A percentile compares a stretch with the other conserved stretches of the same genome.
These are phyloP conservation scores for Pleurozium schreberi DNA, from an alignment of 225 moss, liverwort and hornwort species.

Conservation along the genomic window DNA sequence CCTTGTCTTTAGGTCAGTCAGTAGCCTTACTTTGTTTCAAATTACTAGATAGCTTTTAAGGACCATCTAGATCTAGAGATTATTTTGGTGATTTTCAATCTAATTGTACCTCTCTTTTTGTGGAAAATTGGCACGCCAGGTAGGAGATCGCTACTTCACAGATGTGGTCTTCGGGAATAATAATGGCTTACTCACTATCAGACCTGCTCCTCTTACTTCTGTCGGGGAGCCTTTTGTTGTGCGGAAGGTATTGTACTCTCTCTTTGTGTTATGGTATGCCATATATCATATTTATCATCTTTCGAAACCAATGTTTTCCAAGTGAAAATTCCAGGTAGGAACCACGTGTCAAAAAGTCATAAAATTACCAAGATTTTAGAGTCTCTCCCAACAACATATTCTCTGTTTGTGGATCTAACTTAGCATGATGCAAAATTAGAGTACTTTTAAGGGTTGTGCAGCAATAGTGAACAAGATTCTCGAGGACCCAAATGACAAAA, in stretches of 20 bases:
- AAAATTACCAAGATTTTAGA: not conserved
- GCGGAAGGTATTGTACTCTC: conserved; percentile 36
- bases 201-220: conserved; percentile 54
- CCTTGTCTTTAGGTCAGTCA: not conserved
- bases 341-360: not conserved
- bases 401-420: not conserved
- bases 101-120: not conserved
- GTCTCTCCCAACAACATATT: not conserved
- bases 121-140: conserved; percentile 20
- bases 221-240: conserved; percentile 73
- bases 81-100: not conserved
- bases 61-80: not conserved
- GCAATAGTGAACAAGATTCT: not conserved
- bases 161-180: conserved; percentile 81
- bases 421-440: not conserved
- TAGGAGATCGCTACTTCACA: conserved; percentile 90
- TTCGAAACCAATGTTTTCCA: not conserved
- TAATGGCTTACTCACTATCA: conserved; percentile 82
- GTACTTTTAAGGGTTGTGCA: not conserved
- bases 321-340: not conserved
- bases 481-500: not conserved
- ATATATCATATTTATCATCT: not conserved
- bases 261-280: not conserved
- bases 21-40: not conserved
- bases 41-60: not conserved